Percentiles rank a stretch among this genome's conserved stretches.
Conservation (phyloP, 2,329 filamentous ascomycete genomes). For the Aureobasidium lini region DNA sequence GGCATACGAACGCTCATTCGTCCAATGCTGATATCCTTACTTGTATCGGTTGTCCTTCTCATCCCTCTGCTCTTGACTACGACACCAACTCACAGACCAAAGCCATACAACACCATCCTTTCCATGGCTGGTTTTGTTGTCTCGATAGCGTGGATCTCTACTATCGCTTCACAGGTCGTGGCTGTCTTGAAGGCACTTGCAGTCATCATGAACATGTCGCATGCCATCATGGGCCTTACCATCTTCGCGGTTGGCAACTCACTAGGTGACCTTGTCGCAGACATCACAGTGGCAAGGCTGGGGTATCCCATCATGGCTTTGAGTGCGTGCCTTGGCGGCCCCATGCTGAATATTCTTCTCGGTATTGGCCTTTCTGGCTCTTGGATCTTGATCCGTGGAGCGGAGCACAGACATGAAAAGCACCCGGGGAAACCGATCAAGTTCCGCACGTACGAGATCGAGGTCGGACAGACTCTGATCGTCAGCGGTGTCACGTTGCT, state of each 20-base stretch:
- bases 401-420: slow-evolving; percentile 56
- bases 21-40: slow-evolving; percentile 35
- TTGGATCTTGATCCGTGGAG: slow-evolving; percentile 72
- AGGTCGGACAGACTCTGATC: slow-evolving; percentile 76
- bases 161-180: slow-evolving; percentile 91
- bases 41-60: slow-evolving; percentile 58
- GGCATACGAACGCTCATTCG: neutral
- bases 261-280: slow-evolving; percentile 84
- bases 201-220: slow-evolving; percentile 84
- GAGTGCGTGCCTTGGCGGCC: slow-evolving; percentile 94
- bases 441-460: slow-evolving; percentile 73
- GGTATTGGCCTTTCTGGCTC: slow-evolving; percentile 88
- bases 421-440: slow-evolving; percentile 58
- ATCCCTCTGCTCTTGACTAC: slow-evolving; percentile 62
- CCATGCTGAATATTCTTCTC: slow-evolving; percentile 93
- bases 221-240: slow-evolving; percentile 89
- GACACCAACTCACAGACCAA: slow-evolving; percentile 57
- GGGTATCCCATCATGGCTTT: slow-evolving; percentile 95
- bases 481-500: slow-evolving; percentile 80
- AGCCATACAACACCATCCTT: slow-evolving; percentile 56
- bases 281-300: slow-evolving; percentile 86
- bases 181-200: slow-evolving; percentile 89
- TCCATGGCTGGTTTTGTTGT: slow-evolving; percentile 89
- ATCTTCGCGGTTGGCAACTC: slow-evolving; percentile 96
- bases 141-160: slow-evolving; percentile 91